Evolutionary conservation across 2,329 filamentous ascomycete genomes (phyloP), one percentile per base, ranked within the genome.

Genomic region (Pseudohalonectria lignicola): DNA sequence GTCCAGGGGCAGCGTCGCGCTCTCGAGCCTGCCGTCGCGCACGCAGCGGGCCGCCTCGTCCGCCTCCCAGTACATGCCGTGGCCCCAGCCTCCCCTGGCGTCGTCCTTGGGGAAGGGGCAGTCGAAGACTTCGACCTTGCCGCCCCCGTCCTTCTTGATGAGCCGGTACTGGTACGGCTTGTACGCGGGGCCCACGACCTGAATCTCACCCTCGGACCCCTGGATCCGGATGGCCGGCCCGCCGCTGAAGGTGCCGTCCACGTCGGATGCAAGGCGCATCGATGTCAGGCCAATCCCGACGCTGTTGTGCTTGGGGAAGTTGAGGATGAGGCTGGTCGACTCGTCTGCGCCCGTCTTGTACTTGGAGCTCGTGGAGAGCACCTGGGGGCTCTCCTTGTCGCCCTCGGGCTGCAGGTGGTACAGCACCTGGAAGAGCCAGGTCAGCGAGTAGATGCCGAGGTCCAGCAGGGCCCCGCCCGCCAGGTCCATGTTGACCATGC

Each of bases 341-440:
- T 88, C 82, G 55, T 94, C 86, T 18, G 76, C 78, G 13, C 83
- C 83, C 1, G 82, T 86, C 43, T 66, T 66, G 59, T 86, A 86
- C 53, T 82, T 82, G 53, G 76, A 76, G 49, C 87, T 76, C 37
- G 82, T 75, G 1, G 79, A 72, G 9, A 77, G 62, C 4, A 92
- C 78, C 32, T 65, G 69, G 5, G 87, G 87, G 1, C 71, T 53
- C 56, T 85, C 73, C 48, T 86, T 82, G 39, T 73, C 64, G 18
- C 72, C 21, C 46, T 78, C 68, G 2, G 79, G 70, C 52, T 88
- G 82, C 3, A 82, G 76, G 57, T 87, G 84, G 62, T 94, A 94
- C 20, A 94, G 71, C 32, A 81, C 82, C 61, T 94, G 86, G 70
- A 90, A 93, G 36, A 92, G 73, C 87, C 87, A 94, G 23, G 86